Evolutionary conservation across 1,284 basidiomycete genomes (phyloP).

Genomic region (Naganishia sp.): DNA sequence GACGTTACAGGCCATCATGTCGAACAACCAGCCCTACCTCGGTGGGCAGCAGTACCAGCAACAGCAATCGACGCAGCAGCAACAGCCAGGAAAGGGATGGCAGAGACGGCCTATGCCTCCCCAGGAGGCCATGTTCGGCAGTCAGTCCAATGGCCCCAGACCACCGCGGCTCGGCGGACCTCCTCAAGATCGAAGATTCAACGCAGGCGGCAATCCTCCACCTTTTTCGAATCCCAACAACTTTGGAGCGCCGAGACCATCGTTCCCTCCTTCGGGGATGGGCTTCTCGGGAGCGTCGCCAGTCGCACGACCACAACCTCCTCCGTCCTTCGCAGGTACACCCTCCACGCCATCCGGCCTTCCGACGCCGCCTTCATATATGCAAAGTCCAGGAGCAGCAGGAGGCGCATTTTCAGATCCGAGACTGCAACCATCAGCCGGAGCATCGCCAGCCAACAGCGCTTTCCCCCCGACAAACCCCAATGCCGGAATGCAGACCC

Average conservation of each 20-base stretch:
- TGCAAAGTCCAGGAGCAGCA: neutral
- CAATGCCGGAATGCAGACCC: neutral
- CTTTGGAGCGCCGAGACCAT: constrained; percentile 3
- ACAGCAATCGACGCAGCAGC: neutral
- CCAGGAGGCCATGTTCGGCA: constrained; percentile 21
- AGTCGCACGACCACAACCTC: neutral
- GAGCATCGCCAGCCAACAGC: neutral
- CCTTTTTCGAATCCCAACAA: neutral
- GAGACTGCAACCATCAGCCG: neutral
- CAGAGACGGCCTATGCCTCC: constrained; percentile 26
- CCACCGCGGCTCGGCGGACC: constrained; percentile 8
- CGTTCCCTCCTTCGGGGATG: neutral
- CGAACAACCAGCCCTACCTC: constrained; percentile 12
- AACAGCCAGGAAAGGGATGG: constrained; percentile 5
- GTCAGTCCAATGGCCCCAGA: constrained; percentile 1
- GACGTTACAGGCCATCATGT: neutral
- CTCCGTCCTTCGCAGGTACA: neutral
- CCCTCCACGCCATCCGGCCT: neutral
- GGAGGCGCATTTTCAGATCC: neutral
- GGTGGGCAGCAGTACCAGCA: constrained; percentile 11
- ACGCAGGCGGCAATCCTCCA: neutral
- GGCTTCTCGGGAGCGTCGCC: constrained; percentile 6
- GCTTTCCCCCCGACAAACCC: neutral
- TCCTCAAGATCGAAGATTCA: constrained; percentile 12
- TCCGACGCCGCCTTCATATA: constrained; percentile 7